Evolutionary conservation across 2,329 filamentous ascomycete species (phyloP).

Genomic region (Hortaea werneckii): DNA sequence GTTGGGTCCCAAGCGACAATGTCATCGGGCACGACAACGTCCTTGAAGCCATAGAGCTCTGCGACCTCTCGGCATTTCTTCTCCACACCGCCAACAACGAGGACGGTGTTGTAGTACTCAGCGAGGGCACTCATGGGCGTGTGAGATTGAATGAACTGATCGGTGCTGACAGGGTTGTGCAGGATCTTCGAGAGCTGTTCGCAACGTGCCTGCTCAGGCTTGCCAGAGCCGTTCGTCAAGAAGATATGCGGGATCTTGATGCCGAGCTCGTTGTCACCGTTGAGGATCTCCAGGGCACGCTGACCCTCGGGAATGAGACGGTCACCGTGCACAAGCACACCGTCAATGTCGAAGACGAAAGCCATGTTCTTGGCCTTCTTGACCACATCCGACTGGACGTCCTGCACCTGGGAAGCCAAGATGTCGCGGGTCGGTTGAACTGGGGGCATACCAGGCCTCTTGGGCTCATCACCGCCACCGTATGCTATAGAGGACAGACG

Average conservation of each 20-base stretch:
- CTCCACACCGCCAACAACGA: constrained; percentile 66
- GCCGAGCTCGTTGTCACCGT: constrained; percentile 66
- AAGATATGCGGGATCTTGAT: constrained; percentile 71
- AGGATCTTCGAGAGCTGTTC: constrained; percentile 60
- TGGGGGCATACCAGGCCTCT: constrained; percentile 47
- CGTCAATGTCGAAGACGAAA: constrained; percentile 70
- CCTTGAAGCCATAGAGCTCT: constrained; percentile 63
- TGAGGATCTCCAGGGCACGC: constrained; percentile 58
- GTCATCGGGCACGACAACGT: constrained; percentile 64
- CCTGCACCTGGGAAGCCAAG: constrained; percentile 60
- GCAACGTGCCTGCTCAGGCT: constrained; percentile 55
- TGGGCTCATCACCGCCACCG: constrained; percentile 33
- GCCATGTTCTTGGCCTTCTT: constrained; percentile 66
- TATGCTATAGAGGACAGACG: constrained; percentile 54
- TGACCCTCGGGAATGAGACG: constrained; percentile 58
- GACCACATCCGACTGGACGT: constrained; percentile 56
- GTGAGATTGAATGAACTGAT: constrained; percentile 70
- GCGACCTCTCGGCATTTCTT: constrained; percentile 65
- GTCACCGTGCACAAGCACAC: constrained; percentile 65
- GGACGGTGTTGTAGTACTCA: constrained; percentile 67
- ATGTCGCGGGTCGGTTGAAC: constrained; percentile 56
- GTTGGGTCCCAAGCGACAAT: constrained; percentile 59
- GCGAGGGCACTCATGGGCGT: constrained; percentile 66
- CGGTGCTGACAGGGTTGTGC: constrained; percentile 52
- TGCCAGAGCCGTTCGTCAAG: constrained; percentile 64